Evolutionary conservation across 2,329 filamentous ascomycete species (phyloP), one percentile per base, ranked within the genome.

Genomic region (Delphinella strobiligena): DNA sequence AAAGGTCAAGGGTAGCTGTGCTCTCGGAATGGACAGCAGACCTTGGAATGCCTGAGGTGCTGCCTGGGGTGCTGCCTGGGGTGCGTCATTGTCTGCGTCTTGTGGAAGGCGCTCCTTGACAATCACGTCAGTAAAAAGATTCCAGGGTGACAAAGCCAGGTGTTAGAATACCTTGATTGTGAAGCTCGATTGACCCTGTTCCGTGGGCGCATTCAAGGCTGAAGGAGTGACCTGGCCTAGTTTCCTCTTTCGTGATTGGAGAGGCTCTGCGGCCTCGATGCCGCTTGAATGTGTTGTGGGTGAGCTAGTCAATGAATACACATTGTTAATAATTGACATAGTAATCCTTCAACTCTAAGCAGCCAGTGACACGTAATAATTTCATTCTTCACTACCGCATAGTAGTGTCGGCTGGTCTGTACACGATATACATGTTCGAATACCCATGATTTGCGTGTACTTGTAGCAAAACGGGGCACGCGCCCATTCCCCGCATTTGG

Each of bases 1-100:
- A 47, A 58, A 72, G 1, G 75, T 74, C n/a, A 82, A 61, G 4
- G 72, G 63, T 4, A 82, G 63, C 44, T 70, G 61, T 48, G 77
- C 66, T 48, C 80, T 72, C 19, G 74, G 69, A 3, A 83, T 59
- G 18, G 82, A 61, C 30, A 42, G 49, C 31, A 59, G 19, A 16
- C 55, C 54, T 19, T 47, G 51, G 33, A 60, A 51, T 14, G 42
- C 43, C 19, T 45, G 47, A 16, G 55, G 47, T n/a, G 24, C 41
- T 31, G 37, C 38, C 33, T 45, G 35, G 34, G 33, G 29, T 19
- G 30, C 31, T 14, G 38, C 34, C 38, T 40, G 38, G 4, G 4
- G 7, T 9, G n/a, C 8, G 12, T 34, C 33, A 30, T 34, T 22
- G 14, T 19, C 27, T n/a, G n/a, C n/a, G n/a, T n/a, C n/a, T n/a